Base-by-base conservation (phyloP, 768 basidiomycete species). In the Boletus coccyginus region DNA sequence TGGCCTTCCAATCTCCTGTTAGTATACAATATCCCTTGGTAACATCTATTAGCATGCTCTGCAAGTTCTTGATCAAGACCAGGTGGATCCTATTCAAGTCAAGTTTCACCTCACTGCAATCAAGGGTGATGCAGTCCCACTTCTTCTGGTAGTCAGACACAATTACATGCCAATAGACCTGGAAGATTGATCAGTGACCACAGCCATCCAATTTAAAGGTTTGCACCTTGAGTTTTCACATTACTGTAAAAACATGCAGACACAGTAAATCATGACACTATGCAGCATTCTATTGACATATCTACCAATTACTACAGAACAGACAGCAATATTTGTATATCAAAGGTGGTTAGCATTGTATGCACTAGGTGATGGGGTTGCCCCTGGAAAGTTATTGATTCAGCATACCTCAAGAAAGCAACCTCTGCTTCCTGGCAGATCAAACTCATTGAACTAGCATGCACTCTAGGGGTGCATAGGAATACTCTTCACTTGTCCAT, bases 371-470 rank as follows among this genome's bases (percentile, higher is more conserved):
- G 24, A 14, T n/a, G 13, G 9, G 52, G 52, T 7, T n/a, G n/a
- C 35, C 52, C 45, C 0, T 8, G 6, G 17, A 53, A 53, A 40
- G 24, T 14, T 5, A 46, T 53, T 21, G 29, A 53, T 17, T 8
- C 31, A 10, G 45, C 12, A 19, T 53, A 19, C 13, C 52, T 53
- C 38, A 36, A 46, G 0, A 24, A 35, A 42, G 19, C 36, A 8
- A 31, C 55, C 53, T 31, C 71, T 61, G 1, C 31, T 3, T 55
- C 45, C 24, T 38, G 46, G 5, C 41, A 58, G 0, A 67, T 67
- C 42, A 57, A 39, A 36, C 16, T 54, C 2, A 64, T 54, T 1
- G 48, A 56, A 32, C 58, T 65, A 27, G 58, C 63, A 6, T 7
- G 19, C 10, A 6, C 35, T 13, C 21, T 60, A 9, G 59, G 56